These are phyloP conservation scores for Colletotrichum caudatum DNA, from an alignment of 2,329 filamentous ascomycete species.

Conservation along the genomic window DNA sequence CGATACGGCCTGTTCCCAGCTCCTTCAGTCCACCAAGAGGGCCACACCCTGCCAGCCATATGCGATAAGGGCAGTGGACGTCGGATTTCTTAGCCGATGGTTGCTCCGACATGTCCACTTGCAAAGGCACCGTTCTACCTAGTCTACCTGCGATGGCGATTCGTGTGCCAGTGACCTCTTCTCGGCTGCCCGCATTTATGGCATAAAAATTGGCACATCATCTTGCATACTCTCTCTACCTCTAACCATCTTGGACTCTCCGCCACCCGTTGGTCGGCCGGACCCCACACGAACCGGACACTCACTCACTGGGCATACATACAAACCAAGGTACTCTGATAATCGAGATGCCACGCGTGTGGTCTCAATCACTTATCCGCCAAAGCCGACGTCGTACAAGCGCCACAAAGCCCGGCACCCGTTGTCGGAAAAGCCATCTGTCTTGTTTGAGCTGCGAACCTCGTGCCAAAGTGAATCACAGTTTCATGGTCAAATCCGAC, in stretches of 20 bases:
- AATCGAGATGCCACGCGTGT: constrained; percentile 24
- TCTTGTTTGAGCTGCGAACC: constrained; percentile 38
- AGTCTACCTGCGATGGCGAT: constrained; percentile 15
- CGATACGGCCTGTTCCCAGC: constrained; percentile 27
- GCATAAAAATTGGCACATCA: constrained; percentile 44
- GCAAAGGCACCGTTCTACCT: constrained; percentile 21
- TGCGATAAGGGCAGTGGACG: neutral
- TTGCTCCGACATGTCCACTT: constrained; percentile 33
- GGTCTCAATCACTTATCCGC: constrained; percentile 28
- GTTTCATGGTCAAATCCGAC: constrained; percentile 24
- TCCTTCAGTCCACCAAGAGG: constrained; percentile 11
- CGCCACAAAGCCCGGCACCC: constrained; percentile 3
- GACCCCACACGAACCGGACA: constrained; percentile 21
- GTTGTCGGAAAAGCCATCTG: constrained; percentile 16
- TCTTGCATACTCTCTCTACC: constrained; percentile 40
- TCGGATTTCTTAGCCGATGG: constrained; percentile 20
- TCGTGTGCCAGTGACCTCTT: constrained; percentile 37
- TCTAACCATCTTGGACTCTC: constrained; percentile 24
- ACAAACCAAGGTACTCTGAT: neutral
- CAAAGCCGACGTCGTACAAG: constrained; percentile 29
- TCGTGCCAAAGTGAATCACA: constrained; percentile 39
- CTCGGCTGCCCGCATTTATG: constrained; percentile 39
- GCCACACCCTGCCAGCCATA: constrained; percentile 28
- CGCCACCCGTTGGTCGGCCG: constrained; percentile 4
- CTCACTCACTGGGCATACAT: neutral